These are phyloP conservation scores for Aspergillus quadrilineatus DNA, from an alignment of 2,329 filamentous ascomycete genomes.

Conservation along the genomic window DNA sequence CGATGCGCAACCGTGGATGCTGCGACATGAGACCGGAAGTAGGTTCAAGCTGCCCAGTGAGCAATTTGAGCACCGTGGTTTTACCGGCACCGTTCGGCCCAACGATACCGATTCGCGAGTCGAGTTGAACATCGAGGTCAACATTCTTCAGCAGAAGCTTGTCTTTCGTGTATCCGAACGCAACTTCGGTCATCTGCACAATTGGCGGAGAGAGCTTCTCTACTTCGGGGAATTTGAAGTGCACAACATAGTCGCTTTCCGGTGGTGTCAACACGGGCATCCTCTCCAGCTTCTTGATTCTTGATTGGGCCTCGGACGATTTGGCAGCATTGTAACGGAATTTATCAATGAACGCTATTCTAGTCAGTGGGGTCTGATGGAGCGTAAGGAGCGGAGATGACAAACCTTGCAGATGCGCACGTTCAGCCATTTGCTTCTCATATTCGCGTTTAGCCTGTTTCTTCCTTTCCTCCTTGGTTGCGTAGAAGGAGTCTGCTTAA, in stretches of 20 bases:
- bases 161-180: conserved; percentile 82
- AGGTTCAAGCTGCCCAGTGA: conserved; percentile 80
- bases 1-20: conserved; percentile 82
- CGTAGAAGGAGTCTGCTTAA: conserved; percentile 78
- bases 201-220: conserved; percentile 97
- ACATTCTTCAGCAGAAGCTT: conserved; percentile 79
- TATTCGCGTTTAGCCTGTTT: conserved; percentile 97
- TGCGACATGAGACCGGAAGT: conserved; percentile 80
- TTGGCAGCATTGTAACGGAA: conserved; percentile 99
- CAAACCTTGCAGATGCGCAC: conserved; percentile 78
- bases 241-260: conserved; percentile 90
- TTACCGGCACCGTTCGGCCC: conserved; percentile 98
- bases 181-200: conserved; percentile 91
- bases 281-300: conserved; percentile 98
- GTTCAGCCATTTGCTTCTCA: conserved; percentile 94
- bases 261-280: conserved; percentile 91
- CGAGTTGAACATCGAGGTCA: conserved; percentile 93
- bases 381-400: not conserved
- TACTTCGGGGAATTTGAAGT: conserved; percentile 96
- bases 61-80: conserved; percentile 96
- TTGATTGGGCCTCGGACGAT: conserved; percentile 94
- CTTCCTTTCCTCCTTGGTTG: conserved; percentile 92
- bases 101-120: conserved; percentile 98
- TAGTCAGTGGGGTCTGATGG: not conserved
- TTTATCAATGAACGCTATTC: conserved; percentile 91